Base-by-base conservation (phyloP, 352 stramenopile species). In the Phytophthora crassamura region DNA sequence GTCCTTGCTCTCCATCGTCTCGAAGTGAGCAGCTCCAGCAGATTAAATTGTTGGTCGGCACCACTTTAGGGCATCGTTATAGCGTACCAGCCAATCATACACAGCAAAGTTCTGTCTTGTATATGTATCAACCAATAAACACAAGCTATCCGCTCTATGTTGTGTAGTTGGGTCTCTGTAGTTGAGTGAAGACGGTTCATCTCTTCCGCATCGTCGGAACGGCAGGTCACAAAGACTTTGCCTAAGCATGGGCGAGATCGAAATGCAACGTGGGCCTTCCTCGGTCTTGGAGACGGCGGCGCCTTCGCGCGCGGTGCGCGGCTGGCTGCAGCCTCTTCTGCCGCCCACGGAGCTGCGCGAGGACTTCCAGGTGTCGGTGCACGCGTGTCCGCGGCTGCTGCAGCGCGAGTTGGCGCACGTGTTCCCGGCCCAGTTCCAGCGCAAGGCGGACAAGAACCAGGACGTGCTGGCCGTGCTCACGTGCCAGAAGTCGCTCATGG, bases 401-500 rank as follows among this genome's bases (percentile, higher is more conserved):
- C 49, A 90, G 69, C 86, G 86, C 32, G 88, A 96, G 53, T 75
- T 96, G 38, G 78, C 88, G 73, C 80, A 91, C 59, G 86, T 96
- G 22, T 96, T 96, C 72, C 86, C 84, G 5, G 62, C 47, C 46
- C 84, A 75, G 59, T 80, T 84, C 63, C 42, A 77, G 67, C 67
- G 38, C 42, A 69, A 61, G 28, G 64, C 51, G 53, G 69, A 78
- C 15, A 66, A 62, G 36, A 62, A 28, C 35, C 79, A 64, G 55
- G 69, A 53, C 54, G 64, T 98, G 55, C 74, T 98, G 35, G 93
- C 90, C 0, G 86, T 99, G 42, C 84, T 98, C 40, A 99, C 97
- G 32, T 98, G 95, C 77, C 97, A 99, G 78, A 85, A 84, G 42
- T 90, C 97, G 42, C 78, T 88, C 45, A 88, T 98, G 78, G 95